Base-by-base conservation (phyloP, 2,329 filamentous ascomycete genomes). In the Diaporthe citriasiana region DNA sequence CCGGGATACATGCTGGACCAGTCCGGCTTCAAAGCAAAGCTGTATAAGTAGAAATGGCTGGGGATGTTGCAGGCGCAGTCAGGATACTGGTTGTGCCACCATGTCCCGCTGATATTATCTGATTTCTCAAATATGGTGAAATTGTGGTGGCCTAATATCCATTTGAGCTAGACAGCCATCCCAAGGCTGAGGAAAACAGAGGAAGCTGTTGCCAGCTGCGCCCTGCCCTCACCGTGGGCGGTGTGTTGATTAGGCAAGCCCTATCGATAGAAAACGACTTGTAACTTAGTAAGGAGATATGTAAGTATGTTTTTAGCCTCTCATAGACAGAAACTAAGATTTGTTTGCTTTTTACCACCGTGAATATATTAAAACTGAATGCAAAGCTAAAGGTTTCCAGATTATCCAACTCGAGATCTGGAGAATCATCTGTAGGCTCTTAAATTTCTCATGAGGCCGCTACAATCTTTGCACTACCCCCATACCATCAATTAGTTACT, bases 1-100 rank as follows among this genome's bases (percentile, higher is more conserved):
- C 47, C 47, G n/a, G 47, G 47, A n/a, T 50, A 50, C 47, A n/a
- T 50, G 47, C 47, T 50, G 22, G 47, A 50, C 47, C 47, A 50
- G 47, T 50, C 47, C 19, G 47, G 47, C 22, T 50, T 50, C 8
- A 50, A 5, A 8, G 47, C 47, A n/a, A n/a, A n/a, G 47, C 47
- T 50, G 19, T 50, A 50, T n/a, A 19, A 50, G 22, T 50, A 50
- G 19, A 50, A 50, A 2, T 50, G 47, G 22, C 47, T 50, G 19
- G 47, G 47, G 10, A 50, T 50, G 22, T 50, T 19, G 3, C 47
- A 50, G 19, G 47, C 47, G 47, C 47, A 50, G 6, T 8, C 47
- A 10, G 47, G 47, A n/a, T 50, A 50, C 6, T 19, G 19, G 10
- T 50, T 50, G 47, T 50, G 47, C 47, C 47, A 50, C 47, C 47